Evolutionary conservation across 306 rosid species (phyloP), one percentile per base, ranked within the genome.

Genomic region (Citrullus amarus): DNA sequence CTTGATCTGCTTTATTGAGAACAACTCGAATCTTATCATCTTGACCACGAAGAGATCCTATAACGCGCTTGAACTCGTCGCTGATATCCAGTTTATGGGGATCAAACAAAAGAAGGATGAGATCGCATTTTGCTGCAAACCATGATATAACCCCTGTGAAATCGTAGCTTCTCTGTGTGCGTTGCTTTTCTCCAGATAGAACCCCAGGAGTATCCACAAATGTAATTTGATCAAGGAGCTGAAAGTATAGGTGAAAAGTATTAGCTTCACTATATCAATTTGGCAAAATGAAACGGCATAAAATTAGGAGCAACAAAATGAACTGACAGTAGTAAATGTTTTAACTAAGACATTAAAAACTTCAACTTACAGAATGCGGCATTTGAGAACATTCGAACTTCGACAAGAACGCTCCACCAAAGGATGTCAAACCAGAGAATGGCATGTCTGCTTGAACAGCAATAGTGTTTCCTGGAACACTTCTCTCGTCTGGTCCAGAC

Each of bases 381-480:
- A 95, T 88, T 79, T 92, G 96, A 75, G 98, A 91, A 75, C 98
- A 95, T 81, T 95, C 91, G 68, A 95, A 95, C 82, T 95, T 95
- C 0, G 98, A 95, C 22, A 95, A 79, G 80, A 95, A 95, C 28
- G 98, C 88, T 51, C 97, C 97, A 69, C 99, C 98, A 79, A 91
- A 95, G 53, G 92, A 80, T 85, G 98, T 84, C 48, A 95, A 63
- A 48, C 97, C 93, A 79, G 91, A 48, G 75, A 88, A 95, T 82
- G 99, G 99, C 99, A 92, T 90, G 36, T 92, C 96, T 44, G 99
- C 99, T 76, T 92, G 88, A 86, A 95, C 99, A 50, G 92, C 99
- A 6, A 92, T 81, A 8, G 98, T 95, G 86, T 95, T 92, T 70
- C 99, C 98, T 18, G 98, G 99, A 84, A 92, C 81, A 82, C 96